Evolutionary conservation across 1,284 basidiomycete species (phyloP).

Genomic region (Microbotryomycetes sp.): DNA sequence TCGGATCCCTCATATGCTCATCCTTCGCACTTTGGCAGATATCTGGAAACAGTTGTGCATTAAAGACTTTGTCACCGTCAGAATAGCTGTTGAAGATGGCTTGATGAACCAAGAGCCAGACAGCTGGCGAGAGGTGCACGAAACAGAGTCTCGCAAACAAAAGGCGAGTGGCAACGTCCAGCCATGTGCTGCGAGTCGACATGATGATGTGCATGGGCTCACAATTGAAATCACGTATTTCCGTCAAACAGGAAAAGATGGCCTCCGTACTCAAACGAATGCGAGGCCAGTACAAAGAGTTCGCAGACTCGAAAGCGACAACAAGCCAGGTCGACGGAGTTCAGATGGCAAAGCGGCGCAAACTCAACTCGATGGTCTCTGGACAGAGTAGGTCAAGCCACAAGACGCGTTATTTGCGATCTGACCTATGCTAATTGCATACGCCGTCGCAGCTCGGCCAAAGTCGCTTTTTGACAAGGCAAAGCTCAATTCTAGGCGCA

Average conservation of each 20-base stretch:
- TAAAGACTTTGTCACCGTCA: conserved; percentile 19
- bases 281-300: conserved; percentile 8
- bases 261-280: conserved; percentile 4
- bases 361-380: neutral
- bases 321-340: conserved; percentile 11
- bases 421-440: neutral
- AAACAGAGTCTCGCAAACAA: conserved; percentile 12
- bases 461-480: neutral
- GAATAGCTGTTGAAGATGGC: conserved; percentile 26
- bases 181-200: too few relatives aligned
- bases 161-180: conserved; percentile 16
- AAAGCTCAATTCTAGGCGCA: neutral
- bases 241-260: conserved; percentile 13
- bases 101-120: conserved; percentile 1
- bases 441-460: neutral
- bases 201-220: too few relatives aligned
- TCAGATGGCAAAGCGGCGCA: conserved; percentile 9
- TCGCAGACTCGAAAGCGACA: conserved; percentile 6
- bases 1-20: neutral
- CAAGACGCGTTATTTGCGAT: too few relatives aligned
- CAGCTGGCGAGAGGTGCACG: conserved; percentile 14
- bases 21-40: neutral
- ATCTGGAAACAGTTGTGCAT: conserved; percentile 21
- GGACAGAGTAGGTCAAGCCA: neutral
- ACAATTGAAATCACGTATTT: too few relatives aligned